Base-by-base conservation (phyloP, 2,329 filamentous ascomycete species). In the Aphanoascus verrucosus region DNA sequence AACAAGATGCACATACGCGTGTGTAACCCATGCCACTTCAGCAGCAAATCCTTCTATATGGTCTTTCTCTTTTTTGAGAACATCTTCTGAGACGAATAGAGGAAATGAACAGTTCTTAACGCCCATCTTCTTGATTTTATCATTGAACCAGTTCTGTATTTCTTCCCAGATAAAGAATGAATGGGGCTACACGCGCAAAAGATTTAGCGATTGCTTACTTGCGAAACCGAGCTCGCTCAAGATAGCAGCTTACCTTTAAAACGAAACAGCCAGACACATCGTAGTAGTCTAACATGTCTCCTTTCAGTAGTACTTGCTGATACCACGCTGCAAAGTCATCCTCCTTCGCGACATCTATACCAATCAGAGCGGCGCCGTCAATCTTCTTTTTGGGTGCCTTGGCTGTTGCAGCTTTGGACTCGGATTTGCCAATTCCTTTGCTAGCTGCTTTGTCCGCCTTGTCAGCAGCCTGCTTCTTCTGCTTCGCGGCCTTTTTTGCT, bases 21-120 rank as follows among this genome's bases (percentile, higher is more conserved):
- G 73, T 48, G 74, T 76, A 50, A 76, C 74, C 74, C 73, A 76
- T 48, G 74, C 73, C 47, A 76, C 73, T 58, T 76, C 74, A 43
- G 93, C 90, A 50, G 93, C 93, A 69, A 98, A 98, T n/a, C 93
- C 93, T 71, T 98, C 91, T 58, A 98, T 86, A 70, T 98, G 93
- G 64, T 93, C 87, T 79, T 96, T 96, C 72, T 96, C 90, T 68
- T 78, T 73, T 67, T 83, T 76, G 59, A 98, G 74, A 40, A 94
- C 94, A 72, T 94, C 94, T 65, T 87, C 78, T 15, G 88, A 94
- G 60, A 98, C 81, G 73, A 96, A 98, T 70, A 98, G 85, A 56
- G 93, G 93, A 72, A 98, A 98, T 70, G 88, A 95, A 67, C 88
- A 86, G 76, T 98, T 94, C 70, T 93, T 87, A 53, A 97, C 91